Percentiles rank a stretch among this genome's conserved stretches.
These are phyloP conservation scores for Paracoccidioides lutzii DNA, from an alignment of 2,329 filamentous ascomycete species.

Conservation along the genomic window DNA sequence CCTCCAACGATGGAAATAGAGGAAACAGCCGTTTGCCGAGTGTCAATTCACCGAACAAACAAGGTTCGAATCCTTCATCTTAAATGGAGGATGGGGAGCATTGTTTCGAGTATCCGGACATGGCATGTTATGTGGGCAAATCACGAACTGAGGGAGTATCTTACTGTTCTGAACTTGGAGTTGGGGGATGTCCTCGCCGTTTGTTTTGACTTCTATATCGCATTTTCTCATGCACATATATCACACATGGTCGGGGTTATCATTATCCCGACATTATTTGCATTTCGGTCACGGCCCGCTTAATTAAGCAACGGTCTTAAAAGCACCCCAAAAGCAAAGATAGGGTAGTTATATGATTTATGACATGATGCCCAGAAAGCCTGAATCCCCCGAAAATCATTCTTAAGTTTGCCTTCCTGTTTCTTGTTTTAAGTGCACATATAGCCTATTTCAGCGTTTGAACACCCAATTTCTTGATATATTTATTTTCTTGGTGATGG, in stretches of 20 bases:
- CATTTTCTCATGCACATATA: neutral
- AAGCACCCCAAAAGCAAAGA: neutral
- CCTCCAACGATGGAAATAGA: neutral
- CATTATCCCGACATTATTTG: neutral
- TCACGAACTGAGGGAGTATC: no score
- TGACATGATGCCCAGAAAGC: no score
- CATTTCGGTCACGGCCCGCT: neutral
- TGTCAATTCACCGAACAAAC: neutral
- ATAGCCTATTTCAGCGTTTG: no score
- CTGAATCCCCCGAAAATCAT: no score
- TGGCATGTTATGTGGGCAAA: no score
- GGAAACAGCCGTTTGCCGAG: neutral
- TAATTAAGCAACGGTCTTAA: neutral
- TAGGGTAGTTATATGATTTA: no score
- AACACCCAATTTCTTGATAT: no score
- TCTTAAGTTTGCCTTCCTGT: no score
- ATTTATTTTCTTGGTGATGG: no score
- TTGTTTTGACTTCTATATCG: neutral
- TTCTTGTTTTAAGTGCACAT: no score
- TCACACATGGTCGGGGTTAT: neutral
- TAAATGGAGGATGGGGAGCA: neutral
- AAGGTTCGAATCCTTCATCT: neutral
- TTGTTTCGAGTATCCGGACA: neutral
- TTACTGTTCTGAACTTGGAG: neutral
- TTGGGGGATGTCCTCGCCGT: neutral